phyloP scores from a whole-genome alignment of 306 rosid genomes.

The Inga laurina region DNA sequence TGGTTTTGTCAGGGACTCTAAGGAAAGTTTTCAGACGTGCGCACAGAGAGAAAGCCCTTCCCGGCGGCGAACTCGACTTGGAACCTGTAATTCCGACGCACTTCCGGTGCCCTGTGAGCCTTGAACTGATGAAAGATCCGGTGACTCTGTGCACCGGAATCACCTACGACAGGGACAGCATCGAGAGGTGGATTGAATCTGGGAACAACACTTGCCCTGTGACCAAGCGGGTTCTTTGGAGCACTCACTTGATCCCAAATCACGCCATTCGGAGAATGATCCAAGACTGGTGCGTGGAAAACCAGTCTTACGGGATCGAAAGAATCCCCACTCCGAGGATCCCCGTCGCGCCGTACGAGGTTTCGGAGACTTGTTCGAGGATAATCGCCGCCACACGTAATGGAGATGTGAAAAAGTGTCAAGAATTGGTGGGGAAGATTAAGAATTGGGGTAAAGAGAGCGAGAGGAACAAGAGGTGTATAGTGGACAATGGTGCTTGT shows the following conservation, averaged over 20 bases:
- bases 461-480: constrained; percentile 67
- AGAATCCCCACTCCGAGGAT: constrained; percentile 85
- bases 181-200: constrained; percentile 77
- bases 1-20: constrained; percentile 72
- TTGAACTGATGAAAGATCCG: constrained; percentile 86
- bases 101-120: constrained; percentile 75
- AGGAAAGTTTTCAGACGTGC: constrained; percentile 48
- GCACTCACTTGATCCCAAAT: constrained; percentile 69
- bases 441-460: constrained; percentile 79
- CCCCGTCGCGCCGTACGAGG: constrained; percentile 54
- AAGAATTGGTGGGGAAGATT: constrained; percentile 59
- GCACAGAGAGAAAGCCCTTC: constrained; percentile 37
- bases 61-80: constrained; percentile 41
- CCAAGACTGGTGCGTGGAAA: constrained; percentile 85
- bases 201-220: constrained; percentile 77
- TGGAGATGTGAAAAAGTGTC: constrained; percentile 43
- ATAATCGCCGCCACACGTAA: constrained; percentile 36
- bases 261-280: constrained; percentile 71
- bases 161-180: constrained; percentile 80
- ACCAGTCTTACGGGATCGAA: constrained; percentile 67
- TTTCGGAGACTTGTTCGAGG: constrained; percentile 45
- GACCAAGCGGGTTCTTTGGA: constrained; percentile 51
- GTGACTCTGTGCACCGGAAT: constrained; percentile 78
- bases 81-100: constrained; percentile 61
- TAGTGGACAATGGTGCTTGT: constrained; percentile 49